Evolutionary conservation across 2,329 filamentous ascomycete genomes (phyloP).

Genomic region (Trematosphaeria pertusa): DNA sequence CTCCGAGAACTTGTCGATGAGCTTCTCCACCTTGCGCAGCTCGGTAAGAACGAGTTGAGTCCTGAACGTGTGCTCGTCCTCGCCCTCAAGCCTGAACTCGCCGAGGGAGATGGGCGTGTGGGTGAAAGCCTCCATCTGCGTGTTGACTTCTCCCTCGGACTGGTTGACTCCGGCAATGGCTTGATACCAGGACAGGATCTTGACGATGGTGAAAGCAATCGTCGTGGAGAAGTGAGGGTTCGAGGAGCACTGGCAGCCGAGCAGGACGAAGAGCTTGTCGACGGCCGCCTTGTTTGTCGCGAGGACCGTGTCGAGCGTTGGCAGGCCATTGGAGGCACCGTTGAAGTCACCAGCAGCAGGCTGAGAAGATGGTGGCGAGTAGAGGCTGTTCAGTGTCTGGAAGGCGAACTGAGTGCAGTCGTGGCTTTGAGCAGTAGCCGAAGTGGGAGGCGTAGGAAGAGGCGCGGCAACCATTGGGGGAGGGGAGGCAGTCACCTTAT

Average conservation of each 20-base stretch:
- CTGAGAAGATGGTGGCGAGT: conserved; percentile 37
- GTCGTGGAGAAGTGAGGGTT: conserved; percentile 48
- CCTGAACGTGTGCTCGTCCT: conserved; percentile 39
- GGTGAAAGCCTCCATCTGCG: conserved; percentile 37
- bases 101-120: conserved; percentile 33
- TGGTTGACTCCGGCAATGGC: conserved; percentile 37
- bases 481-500: conserved; percentile 33
- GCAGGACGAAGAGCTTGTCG: conserved; percentile 41
- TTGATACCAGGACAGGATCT: conserved; percentile 48
- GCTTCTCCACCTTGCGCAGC: conserved; percentile 45
- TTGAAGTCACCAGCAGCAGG: conserved; percentile 34
- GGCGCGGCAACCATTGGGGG: conserved; percentile 34
- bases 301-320: conserved; percentile 40
- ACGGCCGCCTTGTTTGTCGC: conserved; percentile 43
- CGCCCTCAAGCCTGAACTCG: conserved; percentile 31
- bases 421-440: conserved; percentile 32
- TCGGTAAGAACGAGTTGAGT: conserved; percentile 43
- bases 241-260: conserved; percentile 42
- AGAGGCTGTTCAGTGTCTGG: conserved; percentile 42
- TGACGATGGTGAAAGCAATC: conserved; percentile 42
- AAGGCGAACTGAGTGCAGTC: conserved; percentile 48
- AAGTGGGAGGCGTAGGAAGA: conserved; percentile 36
- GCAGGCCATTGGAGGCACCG: conserved; percentile 30
- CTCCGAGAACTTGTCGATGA: conserved; percentile 47
- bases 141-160: conserved; percentile 25